Percentiles rank a stretch among this genome's conserved stretches.
phyloP scores from a whole-genome alignment of 192 early-diverging fungal genomes.

The Gigaspora rosea region DNA sequence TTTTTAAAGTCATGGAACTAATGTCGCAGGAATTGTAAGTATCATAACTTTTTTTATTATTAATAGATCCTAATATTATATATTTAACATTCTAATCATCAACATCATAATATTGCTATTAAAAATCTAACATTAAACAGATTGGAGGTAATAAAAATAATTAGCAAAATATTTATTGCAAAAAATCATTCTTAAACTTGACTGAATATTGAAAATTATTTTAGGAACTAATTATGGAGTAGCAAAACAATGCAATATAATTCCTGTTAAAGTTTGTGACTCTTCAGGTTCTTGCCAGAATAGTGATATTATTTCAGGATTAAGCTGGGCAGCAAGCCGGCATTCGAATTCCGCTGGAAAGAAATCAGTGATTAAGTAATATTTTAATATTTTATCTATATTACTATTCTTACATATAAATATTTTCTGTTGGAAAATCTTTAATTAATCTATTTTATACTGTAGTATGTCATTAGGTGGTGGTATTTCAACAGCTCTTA shows the following conservation, averaged over 20 bases:
- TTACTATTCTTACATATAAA: not conserved
- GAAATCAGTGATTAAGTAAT: not conserved
- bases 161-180: constrained; percentile 28
- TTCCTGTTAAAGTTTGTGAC: constrained; percentile 73
- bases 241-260: constrained; percentile 63
- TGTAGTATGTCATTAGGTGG: constrained; percentile 92
- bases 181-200: no score
- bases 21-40: constrained; percentile 65
- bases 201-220: no score
- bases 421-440: constrained; percentile 46
- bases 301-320: constrained; percentile 53
- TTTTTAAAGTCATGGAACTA: constrained; percentile 58
- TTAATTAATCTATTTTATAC: constrained; percentile 26
- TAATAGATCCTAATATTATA: not conserved
- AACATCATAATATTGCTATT: no score
- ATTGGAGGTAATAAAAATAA: constrained; percentile 50
- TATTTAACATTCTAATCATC: not conserved
- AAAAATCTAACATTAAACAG: not conserved
- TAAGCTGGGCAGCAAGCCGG: constrained; percentile 44
- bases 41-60: no score
- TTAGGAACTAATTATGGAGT: constrained; percentile 46
- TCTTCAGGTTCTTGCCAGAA: constrained; percentile 51
- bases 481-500: constrained; percentile 73
- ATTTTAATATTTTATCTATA: no score
- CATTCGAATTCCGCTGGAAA: not conserved